Percentiles rank a stretch among this genome's conserved stretches.
phyloP scores from a whole-genome alignment of 805 yeast genomes.

The Candida multigemmis region DNA sequence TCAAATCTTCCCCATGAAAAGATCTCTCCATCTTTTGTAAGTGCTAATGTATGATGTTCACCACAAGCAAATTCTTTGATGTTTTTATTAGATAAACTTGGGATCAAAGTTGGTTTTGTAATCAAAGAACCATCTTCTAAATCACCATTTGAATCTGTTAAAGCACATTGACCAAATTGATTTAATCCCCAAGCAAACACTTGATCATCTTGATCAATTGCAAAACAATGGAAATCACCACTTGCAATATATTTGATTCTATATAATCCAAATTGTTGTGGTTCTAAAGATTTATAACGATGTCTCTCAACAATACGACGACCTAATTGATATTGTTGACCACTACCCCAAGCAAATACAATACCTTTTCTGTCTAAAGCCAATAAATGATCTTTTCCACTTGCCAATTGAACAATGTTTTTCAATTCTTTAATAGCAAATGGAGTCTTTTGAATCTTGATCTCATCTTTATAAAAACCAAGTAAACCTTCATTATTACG shows the following conservation, averaged over 20 bases:
- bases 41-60: conserved; percentile 84
- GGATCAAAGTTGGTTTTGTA: conserved; percentile 65
- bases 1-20: conserved; percentile 88
- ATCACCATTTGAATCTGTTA: conserved; percentile 47
- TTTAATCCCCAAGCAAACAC: conserved; percentile 93
- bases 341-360: conserved; percentile 96
- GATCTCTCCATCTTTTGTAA: conserved; percentile 63
- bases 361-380: conserved; percentile 79
- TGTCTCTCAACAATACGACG: conserved; percentile 76
- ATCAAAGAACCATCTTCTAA: conserved; percentile 83
- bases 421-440: conserved; percentile 49
- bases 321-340: conserved; percentile 89
- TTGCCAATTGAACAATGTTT: conserved; percentile 73
- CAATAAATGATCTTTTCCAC: conserved; percentile 88
- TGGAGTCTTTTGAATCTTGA: conserved; percentile 61
- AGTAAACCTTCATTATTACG: conserved; percentile 87
- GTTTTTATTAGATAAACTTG: conserved; percentile 49
- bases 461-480: conserved; percentile 60
- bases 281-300: conserved; percentile 63
- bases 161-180: conserved; percentile 94
- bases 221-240: conserved; percentile 96
- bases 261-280: conserved; percentile 75
- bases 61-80: conserved; percentile 74
- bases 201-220: conserved; percentile 61
- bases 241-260: conserved; percentile 75